Base-by-base conservation (phyloP, 495 filamentous ascomycete genomes). In the Penicillium subrubescens region DNA sequence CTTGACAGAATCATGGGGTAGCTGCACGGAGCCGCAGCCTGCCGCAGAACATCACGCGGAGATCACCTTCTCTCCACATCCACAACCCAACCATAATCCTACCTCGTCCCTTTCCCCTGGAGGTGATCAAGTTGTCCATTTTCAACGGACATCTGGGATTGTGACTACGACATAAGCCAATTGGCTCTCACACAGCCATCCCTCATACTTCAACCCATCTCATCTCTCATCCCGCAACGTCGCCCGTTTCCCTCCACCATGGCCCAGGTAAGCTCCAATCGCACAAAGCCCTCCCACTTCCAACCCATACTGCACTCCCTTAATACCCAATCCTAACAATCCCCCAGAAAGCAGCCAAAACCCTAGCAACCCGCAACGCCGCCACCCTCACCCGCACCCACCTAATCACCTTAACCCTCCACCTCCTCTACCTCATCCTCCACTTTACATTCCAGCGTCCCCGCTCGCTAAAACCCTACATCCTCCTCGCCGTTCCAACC, bases 301-400 rank as follows among this genome's bases (percentile, higher is more conserved):
- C 4, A 6, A 12, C 27, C 2, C 5, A 8, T 21, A 48, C 8
- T 10, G 14, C 11, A 25, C 44, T 17, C 11, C 27, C 7, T 8
- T 23, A 37, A 57, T 8, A 35, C 25, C 25, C 25, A 27, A 27
- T 34, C 71, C 60, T 67, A 52, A 70, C 63, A 57, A 0, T 17
- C 10, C 23, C 8, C 43, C 82, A 98, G 85, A 99, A 97, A 91
- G 93, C 96, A 64, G 87, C 90, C 73, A 99, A 99, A 82, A 88
- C 92, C 66, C 87, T 92, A 55, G 96, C 95, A 10, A 87, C 89
- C 54, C 85, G 89, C 79, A 99, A 99, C 77, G 77, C 84, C 55
- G 73, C 82, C 23, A 77, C 86, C 43, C 87, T 99, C 52, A 89
- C 88, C 66, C 91, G 89, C 70, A 91, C 93, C 21, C 94, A 95